Base-by-base conservation (phyloP, 2,329 filamentous ascomycete species). In the Ilyonectria robusta region DNA sequence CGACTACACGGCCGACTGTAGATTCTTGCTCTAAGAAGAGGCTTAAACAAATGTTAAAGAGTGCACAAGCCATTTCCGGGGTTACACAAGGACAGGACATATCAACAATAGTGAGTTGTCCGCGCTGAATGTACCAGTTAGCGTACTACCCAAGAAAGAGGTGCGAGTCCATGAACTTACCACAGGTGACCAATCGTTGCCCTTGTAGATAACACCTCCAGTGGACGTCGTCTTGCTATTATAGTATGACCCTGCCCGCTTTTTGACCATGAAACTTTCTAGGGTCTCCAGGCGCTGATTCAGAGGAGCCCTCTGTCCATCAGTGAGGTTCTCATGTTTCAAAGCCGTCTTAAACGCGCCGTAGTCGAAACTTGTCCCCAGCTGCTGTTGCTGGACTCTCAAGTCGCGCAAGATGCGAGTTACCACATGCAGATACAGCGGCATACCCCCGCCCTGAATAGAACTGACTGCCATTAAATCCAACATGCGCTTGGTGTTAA, bases 11-110 rank as follows among this genome's bases (percentile, higher is more conserved):
- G 0, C 91, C 89, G 1, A 84, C 75, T 1, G 59, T 35, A 54
- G 65, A 76, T 4, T 66, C 53, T 54, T 88, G 83, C 65, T 91
- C 87, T 0, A 93, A 78, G 73, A 93, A 94, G 0, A 93, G 80
- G 2, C 85, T 85, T 2, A 95, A 82, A 21, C 89, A 92, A 46
- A 94, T 91, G 60, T 92, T 90, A 78, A 95, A 95, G 0, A 95
- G 81, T 0, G 88, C 84, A 73, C 93, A 95, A 0, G 92, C 92
- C 42, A 87, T 89, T 26, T 90, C 87, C 0, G 88, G 78, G 0
- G 90, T 90, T 6, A 94, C 83, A 70, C 91, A 94, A 0, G 92
- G 91, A 75, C 92, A 93, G 0, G 89, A 93, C 0, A 96, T 81
- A 72, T 96, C 93, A 6, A 94, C 73, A 19, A 84, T 79, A 6